Percentiles rank a stretch among this genome's conserved stretches.
Evolutionary conservation across 345 rosid species (phyloP).

Genomic region (Corymbia maculata): DNA sequence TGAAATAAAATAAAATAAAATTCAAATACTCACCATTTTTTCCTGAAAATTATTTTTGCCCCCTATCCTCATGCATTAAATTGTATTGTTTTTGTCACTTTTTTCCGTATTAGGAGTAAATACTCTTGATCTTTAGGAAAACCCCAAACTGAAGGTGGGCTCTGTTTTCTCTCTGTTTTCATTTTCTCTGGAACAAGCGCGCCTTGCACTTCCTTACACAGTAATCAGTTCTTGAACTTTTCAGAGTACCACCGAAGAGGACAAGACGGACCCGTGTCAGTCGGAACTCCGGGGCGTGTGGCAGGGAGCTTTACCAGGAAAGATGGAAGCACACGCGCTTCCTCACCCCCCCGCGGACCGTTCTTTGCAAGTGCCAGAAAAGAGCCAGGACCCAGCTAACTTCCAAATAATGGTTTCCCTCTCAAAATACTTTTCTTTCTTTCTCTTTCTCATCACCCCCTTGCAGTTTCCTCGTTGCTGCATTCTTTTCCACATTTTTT

Average conservation of each 20-base stretch:
- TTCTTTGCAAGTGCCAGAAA: neutral
- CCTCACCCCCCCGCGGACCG: no score
- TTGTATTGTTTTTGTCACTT: neutral
- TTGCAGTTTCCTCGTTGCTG: neutral
- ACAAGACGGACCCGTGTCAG: neutral
- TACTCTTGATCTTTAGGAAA: neutral
- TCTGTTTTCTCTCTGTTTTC: fast-evolving
- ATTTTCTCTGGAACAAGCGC: neutral
- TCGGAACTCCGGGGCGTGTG: neutral
- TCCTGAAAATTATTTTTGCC: fast-evolving
- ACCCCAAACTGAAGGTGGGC: neutral
- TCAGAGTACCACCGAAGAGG: neutral
- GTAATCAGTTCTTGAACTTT: neutral
- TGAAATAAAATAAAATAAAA: no score
- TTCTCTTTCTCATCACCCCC: neutral
- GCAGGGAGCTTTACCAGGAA: neutral
- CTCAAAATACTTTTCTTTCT: neutral
- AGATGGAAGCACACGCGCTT: neutral
- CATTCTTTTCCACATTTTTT: neutral
- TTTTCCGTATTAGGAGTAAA: no score
- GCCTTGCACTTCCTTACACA: neutral
- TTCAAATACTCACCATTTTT: neutral
- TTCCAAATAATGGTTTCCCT: neutral
- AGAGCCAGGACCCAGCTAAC: neutral
- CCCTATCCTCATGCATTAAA: neutral